Percentiles rank a stretch among this genome's conserved stretches.
These are phyloP conservation scores for Kwoniella shivajii DNA, from an alignment of 1,284 basidiomycete genomes.

Conservation along the genomic window DNA sequence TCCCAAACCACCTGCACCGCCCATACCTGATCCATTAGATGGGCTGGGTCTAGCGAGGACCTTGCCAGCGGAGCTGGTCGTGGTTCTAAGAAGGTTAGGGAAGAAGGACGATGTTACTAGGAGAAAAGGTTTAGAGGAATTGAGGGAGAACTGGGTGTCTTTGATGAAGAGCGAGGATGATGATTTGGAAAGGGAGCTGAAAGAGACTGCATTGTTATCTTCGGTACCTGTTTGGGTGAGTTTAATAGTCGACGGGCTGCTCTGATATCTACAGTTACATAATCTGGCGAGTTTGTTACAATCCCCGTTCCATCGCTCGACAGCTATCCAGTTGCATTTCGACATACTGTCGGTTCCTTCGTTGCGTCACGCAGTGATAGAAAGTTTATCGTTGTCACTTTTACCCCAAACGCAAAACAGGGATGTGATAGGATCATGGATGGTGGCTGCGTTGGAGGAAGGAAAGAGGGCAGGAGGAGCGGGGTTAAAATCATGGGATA, in stretches of 20 bases:
- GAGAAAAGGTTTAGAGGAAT: conserved; percentile 81
- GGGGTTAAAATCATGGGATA: too few species aligned
- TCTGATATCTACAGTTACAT: conserved; percentile 64
- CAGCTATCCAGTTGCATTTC: conserved; percentile 70
- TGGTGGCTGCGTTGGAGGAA: conserved; percentile 52
- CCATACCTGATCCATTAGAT: conserved; percentile 87
- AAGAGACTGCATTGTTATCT: conserved; percentile 43
- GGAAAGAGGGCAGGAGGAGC: conserved; percentile 43
- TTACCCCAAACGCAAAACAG: conserved; percentile 65
- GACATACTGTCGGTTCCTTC: conserved; percentile 65
- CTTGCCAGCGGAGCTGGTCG: conserved; percentile 80
- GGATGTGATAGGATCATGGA: conserved; percentile 78
- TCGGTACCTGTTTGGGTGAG: conserved; percentile 85
- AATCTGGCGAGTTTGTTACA: conserved; percentile 79
- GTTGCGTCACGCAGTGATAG: conserved; percentile 63
- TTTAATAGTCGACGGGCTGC: background rate
- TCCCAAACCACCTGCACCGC: conserved; percentile 80
- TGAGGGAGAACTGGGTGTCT: conserved; percentile 68
- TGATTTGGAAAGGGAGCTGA: conserved; percentile 56
- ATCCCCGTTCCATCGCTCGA: conserved; percentile 76
- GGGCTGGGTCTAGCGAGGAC: conserved; percentile 74
- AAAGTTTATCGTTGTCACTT: conserved; percentile 57
- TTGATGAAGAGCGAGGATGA: conserved; percentile 55
- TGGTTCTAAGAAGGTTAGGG: conserved; percentile 76
- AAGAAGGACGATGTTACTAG: conserved; percentile 94